Percentiles rank a stretch among this genome's conserved stretches.
phyloP scores from a whole-genome alignment of 345 rosid genomes.

The Populus pruinosa region DNA sequence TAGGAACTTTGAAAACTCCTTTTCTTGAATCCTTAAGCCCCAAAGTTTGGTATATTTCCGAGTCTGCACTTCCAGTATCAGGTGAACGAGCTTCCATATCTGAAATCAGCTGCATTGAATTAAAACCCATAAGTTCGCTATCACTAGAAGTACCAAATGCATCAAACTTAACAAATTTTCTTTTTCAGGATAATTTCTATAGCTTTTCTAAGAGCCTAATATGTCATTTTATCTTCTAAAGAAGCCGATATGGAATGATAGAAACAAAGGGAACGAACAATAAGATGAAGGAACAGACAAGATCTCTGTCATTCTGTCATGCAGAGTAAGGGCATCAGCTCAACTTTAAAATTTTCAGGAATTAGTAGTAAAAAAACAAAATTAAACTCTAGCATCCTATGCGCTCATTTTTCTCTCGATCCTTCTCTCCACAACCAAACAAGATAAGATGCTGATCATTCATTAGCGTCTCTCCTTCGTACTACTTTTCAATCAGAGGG shows the following conservation, averaged over 20 bases:
- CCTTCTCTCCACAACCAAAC: neutral
- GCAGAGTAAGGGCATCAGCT: neutral
- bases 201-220: neutral
- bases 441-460: neutral
- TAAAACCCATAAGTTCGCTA: constrained; percentile 12
- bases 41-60: constrained; percentile 44
- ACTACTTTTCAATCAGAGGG: neutral
- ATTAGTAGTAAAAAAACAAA: neutral
- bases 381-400: neutral
- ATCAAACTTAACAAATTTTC: neutral
- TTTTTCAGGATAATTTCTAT: neutral
- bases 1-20: constrained; percentile 40
- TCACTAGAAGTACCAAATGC: neutral
- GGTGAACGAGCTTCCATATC: constrained; percentile 49
- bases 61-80: constrained; percentile 30
- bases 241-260: neutral
- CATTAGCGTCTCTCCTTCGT: neutral
- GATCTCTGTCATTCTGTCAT: neutral
- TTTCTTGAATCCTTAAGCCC: constrained; percentile 56
- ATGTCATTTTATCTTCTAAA: neutral
- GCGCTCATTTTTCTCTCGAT: neutral
- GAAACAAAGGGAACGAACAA: neutral
- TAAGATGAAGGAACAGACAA: neutral
- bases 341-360: neutral
- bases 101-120: constrained; percentile 20